phyloP scores from a whole-genome alignment of 1,284 basidiomycete genomes.

The Cystobasidium pallidum region DNA sequence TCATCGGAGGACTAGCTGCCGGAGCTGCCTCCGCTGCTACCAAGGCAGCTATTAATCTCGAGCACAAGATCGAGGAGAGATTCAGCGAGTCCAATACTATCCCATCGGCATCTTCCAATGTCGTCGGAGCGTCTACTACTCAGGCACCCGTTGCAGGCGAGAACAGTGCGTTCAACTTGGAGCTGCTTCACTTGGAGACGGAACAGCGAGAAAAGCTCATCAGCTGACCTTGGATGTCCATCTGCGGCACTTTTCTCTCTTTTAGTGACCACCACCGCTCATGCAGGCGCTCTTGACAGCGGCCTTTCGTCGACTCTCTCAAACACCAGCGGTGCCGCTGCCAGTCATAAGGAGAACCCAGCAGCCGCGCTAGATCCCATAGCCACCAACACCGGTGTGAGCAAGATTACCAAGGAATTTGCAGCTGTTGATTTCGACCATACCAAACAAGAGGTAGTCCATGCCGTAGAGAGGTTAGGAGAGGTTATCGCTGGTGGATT shows the following conservation, averaged over 20 bases:
- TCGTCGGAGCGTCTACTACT: not conserved
- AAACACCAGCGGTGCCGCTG: not conserved
- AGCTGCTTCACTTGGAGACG: conserved; percentile 2
- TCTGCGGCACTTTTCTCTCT: not conserved
- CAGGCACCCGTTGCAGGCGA: not conserved
- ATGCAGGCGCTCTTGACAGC: not conserved
- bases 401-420: conserved; percentile 32
- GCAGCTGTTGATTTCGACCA: conserved; percentile 37
- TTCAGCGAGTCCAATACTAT: not conserved
- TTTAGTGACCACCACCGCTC: conserved; percentile 4
- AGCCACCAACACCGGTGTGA: conserved; percentile 21
- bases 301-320: not conserved
- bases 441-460: conserved; percentile 34
- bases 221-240: conserved; percentile 9
- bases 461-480: conserved; percentile 36
- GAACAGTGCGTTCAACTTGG: conserved; percentile 4
- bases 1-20: conserved; percentile 24
- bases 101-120: not conserved
- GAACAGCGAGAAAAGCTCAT: not conserved
- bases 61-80: conserved; percentile 33
- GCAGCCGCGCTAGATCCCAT: conserved; percentile 33
- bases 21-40: conserved; percentile 28
- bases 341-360: conserved; percentile 18
- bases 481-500: conserved; percentile 31
- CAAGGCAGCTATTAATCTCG: conserved; percentile 26